phyloP scores from a whole-genome alignment of 2,329 filamentous ascomycete genomes.

The Westerdykella sp. region DNA sequence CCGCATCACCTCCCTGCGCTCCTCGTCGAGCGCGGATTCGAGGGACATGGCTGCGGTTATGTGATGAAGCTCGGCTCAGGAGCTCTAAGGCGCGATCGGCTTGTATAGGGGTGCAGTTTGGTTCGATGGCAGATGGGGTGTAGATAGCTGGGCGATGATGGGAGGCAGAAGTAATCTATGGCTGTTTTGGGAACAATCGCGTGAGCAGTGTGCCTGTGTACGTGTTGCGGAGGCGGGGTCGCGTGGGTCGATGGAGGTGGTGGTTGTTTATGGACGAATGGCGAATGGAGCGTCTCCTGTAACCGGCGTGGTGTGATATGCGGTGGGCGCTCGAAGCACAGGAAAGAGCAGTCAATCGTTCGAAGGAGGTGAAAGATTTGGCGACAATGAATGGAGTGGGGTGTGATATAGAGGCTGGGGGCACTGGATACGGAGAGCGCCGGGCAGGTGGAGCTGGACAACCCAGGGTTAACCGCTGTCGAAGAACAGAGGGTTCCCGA shows the following conservation, averaged over 20 bases:
- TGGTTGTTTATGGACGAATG: not conserved
- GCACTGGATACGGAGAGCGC: not conserved
- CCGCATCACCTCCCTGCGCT: constrained; percentile 66
- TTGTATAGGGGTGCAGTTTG: not conserved
- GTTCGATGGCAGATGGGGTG: constrained; percentile 2
- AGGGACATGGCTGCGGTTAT: constrained; percentile 55
- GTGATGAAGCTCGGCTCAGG: not conserved
- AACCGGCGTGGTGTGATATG: too few relatives aligned
- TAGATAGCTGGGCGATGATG: not conserved
- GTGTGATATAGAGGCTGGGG: not conserved
- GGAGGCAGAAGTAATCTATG: not conserved
- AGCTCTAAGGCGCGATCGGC: not conserved
- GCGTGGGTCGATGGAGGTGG: constrained; percentile 13
- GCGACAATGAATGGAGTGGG: not conserved
- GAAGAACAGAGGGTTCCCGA: constrained; percentile 33
- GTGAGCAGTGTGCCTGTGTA: constrained; percentile 2
- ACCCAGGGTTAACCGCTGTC: constrained; percentile 29
- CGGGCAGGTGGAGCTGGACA: too few relatives aligned
- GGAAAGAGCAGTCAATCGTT: too few relatives aligned
- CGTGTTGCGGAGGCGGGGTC: constrained; percentile 6
- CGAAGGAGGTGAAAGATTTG: too few relatives aligned
- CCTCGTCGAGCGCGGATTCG: constrained; percentile 70
- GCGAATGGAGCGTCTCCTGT: too few relatives aligned
- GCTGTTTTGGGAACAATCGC: not conserved
- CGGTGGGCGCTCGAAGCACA: too few relatives aligned